Percentiles rank a stretch among this genome's conserved stretches.
These are phyloP conservation scores for Nelumbo lutea DNA, from an alignment of 164 flowering plant genomes.

Conservation along the genomic window DNA sequence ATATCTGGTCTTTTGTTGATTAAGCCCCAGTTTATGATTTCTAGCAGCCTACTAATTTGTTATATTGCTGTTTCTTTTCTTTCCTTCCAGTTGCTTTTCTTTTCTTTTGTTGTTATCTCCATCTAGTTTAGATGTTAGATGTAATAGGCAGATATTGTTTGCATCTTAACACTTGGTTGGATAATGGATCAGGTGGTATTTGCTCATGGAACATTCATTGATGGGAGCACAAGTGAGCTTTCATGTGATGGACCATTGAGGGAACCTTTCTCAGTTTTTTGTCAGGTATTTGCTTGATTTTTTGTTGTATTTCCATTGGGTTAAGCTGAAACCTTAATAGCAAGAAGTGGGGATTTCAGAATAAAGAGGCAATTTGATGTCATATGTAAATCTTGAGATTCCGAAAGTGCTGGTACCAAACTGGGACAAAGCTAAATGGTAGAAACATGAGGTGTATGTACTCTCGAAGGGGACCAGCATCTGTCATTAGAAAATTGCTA, in stretches of 20 bases:
- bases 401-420: neutral
- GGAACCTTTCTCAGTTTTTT: conserved; percentile 62
- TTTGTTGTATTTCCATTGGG: neutral
- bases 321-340: neutral
- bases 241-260: conserved; percentile 91
- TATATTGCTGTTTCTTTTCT: too few relatives aligned
- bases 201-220: conserved; percentile 89
- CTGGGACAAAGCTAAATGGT: neutral
- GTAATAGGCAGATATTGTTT: too few relatives aligned
- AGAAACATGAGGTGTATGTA: neutral
- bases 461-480: neutral
- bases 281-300: conserved; percentile 42
- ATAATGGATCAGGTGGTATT: conserved; percentile 49
- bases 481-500: too few relatives aligned
- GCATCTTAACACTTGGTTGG: too few relatives aligned
- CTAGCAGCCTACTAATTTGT: too few relatives aligned
- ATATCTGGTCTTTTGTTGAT: too few relatives aligned
- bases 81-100: too few relatives aligned
- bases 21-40: too few relatives aligned
- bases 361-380: neutral
- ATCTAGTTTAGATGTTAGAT: too few relatives aligned
- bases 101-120: too few relatives aligned
- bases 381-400: neutral
- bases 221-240: conserved; percentile 90
- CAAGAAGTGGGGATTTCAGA: neutral